Evolutionary conservation across 139 green algal genomes (phyloP).

Genomic region (Chlamydomonas sp.): DNA sequence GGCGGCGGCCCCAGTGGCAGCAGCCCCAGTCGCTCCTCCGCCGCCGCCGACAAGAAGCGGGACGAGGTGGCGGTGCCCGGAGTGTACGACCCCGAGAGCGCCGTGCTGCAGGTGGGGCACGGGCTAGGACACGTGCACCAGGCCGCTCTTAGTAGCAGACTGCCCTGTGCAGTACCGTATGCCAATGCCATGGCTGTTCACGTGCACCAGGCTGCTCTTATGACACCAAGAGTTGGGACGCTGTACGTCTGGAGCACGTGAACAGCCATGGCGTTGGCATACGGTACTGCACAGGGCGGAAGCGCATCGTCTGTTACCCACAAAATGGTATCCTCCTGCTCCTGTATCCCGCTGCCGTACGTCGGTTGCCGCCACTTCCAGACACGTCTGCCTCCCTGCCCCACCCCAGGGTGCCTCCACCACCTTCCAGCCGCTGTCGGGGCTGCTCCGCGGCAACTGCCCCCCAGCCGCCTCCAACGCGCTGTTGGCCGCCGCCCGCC

Average conservation of each 20-base stretch:
- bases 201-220: too few relatives aligned
- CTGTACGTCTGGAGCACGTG: too few relatives aligned
- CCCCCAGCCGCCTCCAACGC: slow-evolving; percentile 3
- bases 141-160: too few relatives aligned
- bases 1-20: background rate
- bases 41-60: slow-evolving; percentile 34
- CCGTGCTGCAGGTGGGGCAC: slow-evolving; percentile 31
- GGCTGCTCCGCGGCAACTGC: slow-evolving; percentile 36
- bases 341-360: too few relatives aligned
- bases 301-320: too few relatives aligned
- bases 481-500: slow-evolving; percentile 9
- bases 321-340: too few relatives aligned
- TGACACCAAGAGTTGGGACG: too few relatives aligned
- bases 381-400: background rate
- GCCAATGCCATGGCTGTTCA: background rate
- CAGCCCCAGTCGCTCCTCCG: background rate
- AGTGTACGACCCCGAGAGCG: slow-evolving; percentile 41
- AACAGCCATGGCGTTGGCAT: background rate
- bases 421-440: slow-evolving; percentile 47
- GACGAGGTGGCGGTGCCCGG: slow-evolving; percentile 18
- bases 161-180: background rate
- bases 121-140: too few relatives aligned
- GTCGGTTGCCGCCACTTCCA: too few relatives aligned
- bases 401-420: slow-evolving; percentile 29
- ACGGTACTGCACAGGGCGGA: background rate